Conservation (phyloP, 768 basidiomycete species). For the Phylloporus sp. region DNA sequence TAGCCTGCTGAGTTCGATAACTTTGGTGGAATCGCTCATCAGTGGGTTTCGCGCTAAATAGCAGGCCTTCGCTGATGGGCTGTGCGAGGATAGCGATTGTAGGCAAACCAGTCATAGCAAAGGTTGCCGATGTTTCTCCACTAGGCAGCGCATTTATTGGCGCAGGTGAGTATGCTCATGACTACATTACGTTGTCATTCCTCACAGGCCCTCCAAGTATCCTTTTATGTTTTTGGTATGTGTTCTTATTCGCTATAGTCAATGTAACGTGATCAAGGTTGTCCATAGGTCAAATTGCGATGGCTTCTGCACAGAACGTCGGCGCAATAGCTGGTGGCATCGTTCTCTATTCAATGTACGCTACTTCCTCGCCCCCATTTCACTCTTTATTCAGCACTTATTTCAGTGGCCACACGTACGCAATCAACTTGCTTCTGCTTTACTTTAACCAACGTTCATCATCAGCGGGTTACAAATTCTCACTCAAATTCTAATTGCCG, state of each 20-base stretch:
- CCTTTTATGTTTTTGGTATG: conserved; percentile 59
- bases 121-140: conserved; percentile 67
- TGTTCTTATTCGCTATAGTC: background rate
- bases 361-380: background rate
- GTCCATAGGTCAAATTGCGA: conserved; percentile 45
- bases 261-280: background rate
- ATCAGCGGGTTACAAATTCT: conserved; percentile 57
- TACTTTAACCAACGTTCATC: background rate
- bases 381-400: conserved; percentile 18
- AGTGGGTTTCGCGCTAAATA: conserved; percentile 33
- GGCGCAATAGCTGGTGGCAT: conserved; percentile 50
- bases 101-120: conserved; percentile 69
- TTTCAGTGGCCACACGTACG: conserved; percentile 57
- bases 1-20: conserved; percentile 52
- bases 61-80: conserved; percentile 7
- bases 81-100: conserved; percentile 35
- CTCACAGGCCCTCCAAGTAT: conserved; percentile 30
- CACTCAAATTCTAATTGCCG: conserved; percentile 61
- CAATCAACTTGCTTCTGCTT: conserved; percentile 2
- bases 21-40: conserved; percentile 52
- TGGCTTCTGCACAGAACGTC: conserved; percentile 47
- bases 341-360: conserved; percentile 54
- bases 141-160: conserved; percentile 59
- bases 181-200: background rate
- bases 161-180: conserved; percentile 57